Base-by-base conservation (phyloP, 768 basidiomycete species). In the Gelatoporia subvermispora region DNA sequence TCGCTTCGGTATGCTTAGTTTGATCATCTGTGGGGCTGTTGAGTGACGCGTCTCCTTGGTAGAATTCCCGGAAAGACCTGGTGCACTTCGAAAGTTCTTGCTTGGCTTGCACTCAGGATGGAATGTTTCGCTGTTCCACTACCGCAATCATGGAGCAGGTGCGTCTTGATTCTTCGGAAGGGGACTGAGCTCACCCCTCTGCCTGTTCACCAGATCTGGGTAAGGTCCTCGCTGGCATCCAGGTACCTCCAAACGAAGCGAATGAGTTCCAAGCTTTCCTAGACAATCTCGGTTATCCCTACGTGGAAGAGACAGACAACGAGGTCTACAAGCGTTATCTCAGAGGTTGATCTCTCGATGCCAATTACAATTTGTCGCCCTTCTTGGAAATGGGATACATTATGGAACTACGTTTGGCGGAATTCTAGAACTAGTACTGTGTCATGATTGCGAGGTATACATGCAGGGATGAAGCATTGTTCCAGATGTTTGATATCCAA, bases 41-140 rank as follows among this genome's bases (percentile, higher is more conserved):
- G 35, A 16, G 11, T 39, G 23, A 44, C 28, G 18, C 22, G 16
- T n/a, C 24, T 18, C 18, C 21, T 2, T 38, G n/a, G 13, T 60
- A 97, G 94, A 95, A 64, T 99, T 99, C 65, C 96, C 96, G 1
- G 96, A 99, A 65, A 73, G 96, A 45, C 94, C 93, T 0, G 86
- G 84, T 2, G 96, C 95, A 3, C 72, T 99, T 49, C 82, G 89
- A 37, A 90, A 88, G 56, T 99, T 98, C 73, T 73, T 99, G 51
- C 73, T 84, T 23, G 88, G 87, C 3, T 64, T 99, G 39, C 85
- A 85, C 25, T 71, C 78, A 17, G 84, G 83, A 21, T 97, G 94
- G 93, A 97, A 94, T 65, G 91, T 99, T 42, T 88, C 93, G 1
- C 65, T 99, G 54, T 99, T 98, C 72, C 96, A 99, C 65, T 99